Base-by-base conservation (phyloP, 2,329 filamentous ascomycete species). In the Curvularia sp. region DNA sequence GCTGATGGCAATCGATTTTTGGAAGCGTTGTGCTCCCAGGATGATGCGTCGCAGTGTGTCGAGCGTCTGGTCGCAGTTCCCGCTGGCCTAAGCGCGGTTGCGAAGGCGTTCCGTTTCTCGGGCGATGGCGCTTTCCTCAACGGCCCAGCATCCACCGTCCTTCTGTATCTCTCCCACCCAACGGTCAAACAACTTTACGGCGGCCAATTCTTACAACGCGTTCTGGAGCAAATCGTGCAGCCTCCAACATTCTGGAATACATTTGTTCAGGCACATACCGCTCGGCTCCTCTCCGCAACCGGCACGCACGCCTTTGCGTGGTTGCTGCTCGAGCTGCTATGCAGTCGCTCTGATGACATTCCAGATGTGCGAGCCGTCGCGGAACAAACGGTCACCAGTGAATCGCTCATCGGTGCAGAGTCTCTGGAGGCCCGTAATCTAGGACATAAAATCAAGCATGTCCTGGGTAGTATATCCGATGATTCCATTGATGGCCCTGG, bases 231-330 rank as follows among this genome's bases (percentile, higher is more conserved):
- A 0, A 74, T 88, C 2, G 71, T 83, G 1, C 74, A 84, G 1
- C 86, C 86, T 0, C 80, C 81, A 0, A 82, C 82, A 0, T 77
- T 87, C 12, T 88, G 86, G 86, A 77, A 79, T 15, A 77, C 79
- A 0, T 65, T 86, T 1, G 39, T 83, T 18, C 58, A 73, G 0
- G 68, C 70, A 3, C 66, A 74, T 28, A 41, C 68, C 27, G 46
- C 66, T 6, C 60, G 62, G 1, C 42, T 56, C 1, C 70, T 80
- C 7, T 63, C 65, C 0, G 38, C 58, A 1, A 54, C 68, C 23
- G 67, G 63, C 4, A 71, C 69, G 4, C 64, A 68, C 10, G 69
- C 69, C 1, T 78, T 80, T 50, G 76, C 76, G 1, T 78, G 74
- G 76, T 63, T 80, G 9, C 63, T 80, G 0, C 80, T 86, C 53